These are phyloP conservation scores for Syncephalastrum contaminatum DNA, from an alignment of 371 early-diverging fungal genomes.

Conservation along the genomic window DNA sequence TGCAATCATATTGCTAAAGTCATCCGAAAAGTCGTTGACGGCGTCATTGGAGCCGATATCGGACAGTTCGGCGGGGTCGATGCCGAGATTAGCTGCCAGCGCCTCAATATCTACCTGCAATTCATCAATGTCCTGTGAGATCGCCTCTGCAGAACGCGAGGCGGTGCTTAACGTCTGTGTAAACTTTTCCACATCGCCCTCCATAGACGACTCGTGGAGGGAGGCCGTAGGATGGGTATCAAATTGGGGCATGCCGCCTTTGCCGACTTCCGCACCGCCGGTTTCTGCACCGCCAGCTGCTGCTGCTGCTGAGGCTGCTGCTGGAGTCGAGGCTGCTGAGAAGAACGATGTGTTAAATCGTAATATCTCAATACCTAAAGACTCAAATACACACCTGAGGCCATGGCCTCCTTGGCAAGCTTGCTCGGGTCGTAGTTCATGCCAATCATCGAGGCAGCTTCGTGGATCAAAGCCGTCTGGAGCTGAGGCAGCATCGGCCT, in stretches of 20 bases:
- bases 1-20: constrained; percentile 13
- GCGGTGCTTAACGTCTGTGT: constrained; percentile 26
- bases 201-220: neutral
- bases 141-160: constrained; percentile 30
- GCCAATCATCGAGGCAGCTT: constrained; percentile 34
- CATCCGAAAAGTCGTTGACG: constrained; percentile 8
- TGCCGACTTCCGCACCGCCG: neutral
- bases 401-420: too few species aligned
- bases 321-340: constrained; percentile 6
- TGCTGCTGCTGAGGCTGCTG: constrained; percentile 7
- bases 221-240: neutral
- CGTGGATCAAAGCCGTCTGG: constrained; percentile 35
- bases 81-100: constrained; percentile 31
- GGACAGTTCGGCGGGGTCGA: constrained; percentile 24
- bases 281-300: neutral
- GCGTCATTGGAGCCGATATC: constrained; percentile 2
- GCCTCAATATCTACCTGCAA: constrained; percentile 35
- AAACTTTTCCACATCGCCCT: constrained; percentile 16
- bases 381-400: too few species aligned
- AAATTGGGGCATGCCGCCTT: neutral
- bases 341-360: too few species aligned
- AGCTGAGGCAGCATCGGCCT: neutral
- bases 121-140: constrained; percentile 34
- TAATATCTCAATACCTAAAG: too few species aligned
- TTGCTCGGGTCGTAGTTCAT: constrained; percentile 7